phyloP scores from a whole-genome alignment of 257 asterid species.

The Cinchona pubescens region DNA sequence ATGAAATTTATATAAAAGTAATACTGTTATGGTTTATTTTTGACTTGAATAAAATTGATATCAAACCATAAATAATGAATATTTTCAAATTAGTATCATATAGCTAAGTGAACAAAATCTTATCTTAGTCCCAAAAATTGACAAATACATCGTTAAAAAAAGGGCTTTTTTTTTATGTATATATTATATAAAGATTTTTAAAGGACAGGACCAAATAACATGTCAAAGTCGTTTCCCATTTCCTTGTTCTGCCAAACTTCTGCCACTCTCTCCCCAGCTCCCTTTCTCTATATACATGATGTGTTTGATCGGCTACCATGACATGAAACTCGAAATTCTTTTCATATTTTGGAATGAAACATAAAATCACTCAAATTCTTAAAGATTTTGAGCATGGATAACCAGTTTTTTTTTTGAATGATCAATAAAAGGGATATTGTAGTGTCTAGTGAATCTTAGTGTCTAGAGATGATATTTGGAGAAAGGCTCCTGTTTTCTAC shows the following conservation, averaged over 20 bases:
- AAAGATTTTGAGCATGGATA: slow-evolving; percentile 25
- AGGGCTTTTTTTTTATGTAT: too few relatives aligned
- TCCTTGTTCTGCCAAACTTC: slow-evolving; percentile 37
- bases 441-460: slow-evolving; percentile 13
- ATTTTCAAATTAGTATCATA: too few relatives aligned
- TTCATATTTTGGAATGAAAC: slow-evolving; percentile 16
- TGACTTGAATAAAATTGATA: too few relatives aligned
- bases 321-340: slow-evolving; percentile 31
- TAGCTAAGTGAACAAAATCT: too few relatives aligned
- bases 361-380: slow-evolving; percentile 28
- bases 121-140: too few relatives aligned
- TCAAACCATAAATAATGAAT: too few relatives aligned
- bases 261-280: slow-evolving; percentile 23
- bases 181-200: neutral
- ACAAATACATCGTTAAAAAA: too few relatives aligned
- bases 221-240: slow-evolving; percentile 38
- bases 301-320: slow-evolving; percentile 22
- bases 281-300: neutral
- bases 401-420: slow-evolving; percentile 16
- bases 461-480: slow-evolving; percentile 14
- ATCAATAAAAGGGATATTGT: neutral
- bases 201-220: slow-evolving; percentile 39
- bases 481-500: too few relatives aligned
- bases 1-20: too few relatives aligned
- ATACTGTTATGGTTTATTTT: too few relatives aligned